phyloP scores from a whole-genome alignment of 2,329 filamentous ascomycete species.

The Penicillium rolfsii region DNA sequence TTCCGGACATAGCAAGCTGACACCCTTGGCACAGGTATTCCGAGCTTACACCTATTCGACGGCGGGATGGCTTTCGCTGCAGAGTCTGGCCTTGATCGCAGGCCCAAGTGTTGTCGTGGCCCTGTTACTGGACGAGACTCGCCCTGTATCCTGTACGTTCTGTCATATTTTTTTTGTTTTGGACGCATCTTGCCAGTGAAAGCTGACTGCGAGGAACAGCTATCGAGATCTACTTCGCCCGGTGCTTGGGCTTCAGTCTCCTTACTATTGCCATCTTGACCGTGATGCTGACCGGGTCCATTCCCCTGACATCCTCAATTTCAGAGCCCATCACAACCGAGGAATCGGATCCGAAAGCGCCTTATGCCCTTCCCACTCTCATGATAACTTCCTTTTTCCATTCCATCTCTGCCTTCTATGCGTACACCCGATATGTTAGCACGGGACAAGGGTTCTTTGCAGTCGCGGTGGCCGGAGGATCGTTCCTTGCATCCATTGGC shows the following conservation, averaged over 20 bases:
- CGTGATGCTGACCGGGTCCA: constrained; percentile 70
- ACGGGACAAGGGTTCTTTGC: constrained; percentile 61
- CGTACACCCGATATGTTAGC: constrained; percentile 68
- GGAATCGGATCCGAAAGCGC: constrained; percentile 55
- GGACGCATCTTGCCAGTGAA: too few relatives aligned
- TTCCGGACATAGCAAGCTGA: neutral
- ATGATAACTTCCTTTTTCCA: constrained; percentile 71
- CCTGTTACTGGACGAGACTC: constrained; percentile 61
- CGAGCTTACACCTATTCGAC: constrained; percentile 51
- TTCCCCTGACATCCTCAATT: constrained; percentile 64
- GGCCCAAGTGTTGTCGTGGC: constrained; percentile 65
- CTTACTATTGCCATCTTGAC: constrained; percentile 65
- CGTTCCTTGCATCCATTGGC: constrained; percentile 63
- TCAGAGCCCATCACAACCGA: constrained; percentile 47
- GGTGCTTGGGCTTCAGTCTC: constrained; percentile 69
- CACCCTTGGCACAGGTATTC: constrained; percentile 42
- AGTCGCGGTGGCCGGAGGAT: constrained; percentile 62
- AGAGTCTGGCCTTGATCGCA: constrained; percentile 58
- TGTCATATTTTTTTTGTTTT: neutral
- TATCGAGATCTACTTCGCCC: constrained; percentile 74
- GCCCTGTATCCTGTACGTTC: constrained; percentile 56
- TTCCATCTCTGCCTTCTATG: constrained; percentile 63
- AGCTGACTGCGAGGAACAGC: constrained; percentile 43
- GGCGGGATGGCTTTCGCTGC: constrained; percentile 49
- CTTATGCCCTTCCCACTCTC: constrained; percentile 68